Conservation (phyloP, 2,329 filamentous ascomycete genomes). For the Clonostachys rosea region DNA sequence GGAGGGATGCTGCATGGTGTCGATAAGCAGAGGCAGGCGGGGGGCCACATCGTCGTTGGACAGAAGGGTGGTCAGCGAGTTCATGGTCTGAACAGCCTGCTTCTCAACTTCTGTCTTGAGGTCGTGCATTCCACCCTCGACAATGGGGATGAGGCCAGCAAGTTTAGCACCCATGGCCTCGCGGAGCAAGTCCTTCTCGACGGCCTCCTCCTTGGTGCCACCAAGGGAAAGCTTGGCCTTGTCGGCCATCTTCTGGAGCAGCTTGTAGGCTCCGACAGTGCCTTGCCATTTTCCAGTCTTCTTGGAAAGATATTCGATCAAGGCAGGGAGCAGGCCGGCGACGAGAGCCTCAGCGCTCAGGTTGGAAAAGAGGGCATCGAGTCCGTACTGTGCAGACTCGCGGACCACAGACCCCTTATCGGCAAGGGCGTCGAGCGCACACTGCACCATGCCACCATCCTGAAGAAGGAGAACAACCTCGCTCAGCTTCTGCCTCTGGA, state of each 20-base stretch:
- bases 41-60: conserved; percentile 97
- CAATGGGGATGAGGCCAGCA: conserved; percentile 82
- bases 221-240: conserved; percentile 86
- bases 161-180: conserved; percentile 87
- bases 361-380: conserved; percentile 81
- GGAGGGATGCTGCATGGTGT: conserved; percentile 93
- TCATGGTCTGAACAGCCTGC: conserved; percentile 90
- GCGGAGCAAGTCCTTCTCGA: conserved; percentile 82
- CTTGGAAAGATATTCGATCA: conserved; percentile 74
- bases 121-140: conserved; percentile 94
- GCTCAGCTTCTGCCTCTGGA: conserved; percentile 68
- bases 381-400: conserved; percentile 88
- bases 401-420: conserved; percentile 88
- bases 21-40: conserved; percentile 85
- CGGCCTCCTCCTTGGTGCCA: conserved; percentile 73
- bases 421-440: conserved; percentile 78
- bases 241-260: conserved; percentile 90
- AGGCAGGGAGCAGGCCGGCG: conserved; percentile 71
- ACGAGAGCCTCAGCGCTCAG: conserved; percentile 80
- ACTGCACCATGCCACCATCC: conserved; percentile 66
- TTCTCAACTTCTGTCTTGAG: conserved; percentile 86
- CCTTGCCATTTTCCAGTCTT: conserved; percentile 96
- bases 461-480: conserved; percentile 82
- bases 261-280: conserved; percentile 76
- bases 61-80: conserved; percentile 78